phyloP scores from a whole-genome alignment of 371 early-diverging fungal species.

The Apophysomyces variabilis region DNA sequence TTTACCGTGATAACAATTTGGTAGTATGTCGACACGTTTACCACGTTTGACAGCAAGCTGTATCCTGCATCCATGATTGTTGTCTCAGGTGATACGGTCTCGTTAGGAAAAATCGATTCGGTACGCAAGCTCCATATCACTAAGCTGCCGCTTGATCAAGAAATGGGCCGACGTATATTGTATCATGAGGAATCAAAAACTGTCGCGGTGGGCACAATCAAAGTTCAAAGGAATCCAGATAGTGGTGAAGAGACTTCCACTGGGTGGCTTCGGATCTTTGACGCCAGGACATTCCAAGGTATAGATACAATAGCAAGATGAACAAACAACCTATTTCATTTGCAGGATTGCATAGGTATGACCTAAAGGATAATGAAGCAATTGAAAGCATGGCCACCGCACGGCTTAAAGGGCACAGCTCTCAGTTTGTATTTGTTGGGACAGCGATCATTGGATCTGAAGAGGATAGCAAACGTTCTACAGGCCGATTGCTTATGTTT shows the following conservation, averaged over 20 bases:
- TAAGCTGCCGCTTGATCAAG: conserved; percentile 62
- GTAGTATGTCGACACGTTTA: conserved; percentile 61
- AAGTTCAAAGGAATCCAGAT: conserved; percentile 27
- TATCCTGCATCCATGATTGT: conserved; percentile 67
- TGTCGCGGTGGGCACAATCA: conserved; percentile 63
- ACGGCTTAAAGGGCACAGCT: conserved; percentile 36
- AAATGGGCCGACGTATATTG: conserved; percentile 75
- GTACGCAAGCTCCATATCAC: conserved; percentile 85
- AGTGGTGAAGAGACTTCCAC: conserved; percentile 48
- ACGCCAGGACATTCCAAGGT: conserved; percentile 78
- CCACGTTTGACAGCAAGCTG: conserved; percentile 57
- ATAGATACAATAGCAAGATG: conserved; percentile 18
- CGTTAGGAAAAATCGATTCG: conserved; percentile 77
- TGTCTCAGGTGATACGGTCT: conserved; percentile 59
- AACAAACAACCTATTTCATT: conserved; percentile 6
- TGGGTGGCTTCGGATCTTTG: conserved; percentile 68
- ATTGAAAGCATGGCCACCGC: conserved; percentile 44
- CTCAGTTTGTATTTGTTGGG: conserved; percentile 59
- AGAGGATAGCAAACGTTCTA: conserved; percentile 27
- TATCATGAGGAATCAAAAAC: conserved; percentile 58
- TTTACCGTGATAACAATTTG: conserved; percentile 11
- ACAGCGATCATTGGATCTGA: conserved; percentile 52
- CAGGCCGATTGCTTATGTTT: conserved; percentile 65
- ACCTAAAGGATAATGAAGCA: conserved; percentile 47
- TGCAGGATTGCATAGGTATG: conserved; percentile 36